Base-by-base conservation (phyloP, 2,329 filamentous ascomycete species). In the Arthrobotrys iridis region DNA sequence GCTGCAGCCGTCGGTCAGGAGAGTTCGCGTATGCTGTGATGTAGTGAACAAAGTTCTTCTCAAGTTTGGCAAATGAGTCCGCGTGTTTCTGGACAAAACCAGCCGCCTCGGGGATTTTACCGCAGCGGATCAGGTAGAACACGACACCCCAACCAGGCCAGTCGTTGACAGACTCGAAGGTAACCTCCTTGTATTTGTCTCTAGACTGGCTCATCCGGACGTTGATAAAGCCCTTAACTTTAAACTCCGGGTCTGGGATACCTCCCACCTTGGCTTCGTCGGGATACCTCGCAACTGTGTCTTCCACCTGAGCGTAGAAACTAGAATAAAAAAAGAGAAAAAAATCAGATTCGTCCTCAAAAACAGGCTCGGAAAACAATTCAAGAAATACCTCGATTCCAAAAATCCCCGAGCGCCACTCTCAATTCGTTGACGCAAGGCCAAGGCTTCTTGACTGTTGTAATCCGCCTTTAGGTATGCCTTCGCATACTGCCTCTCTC, bases 241-340 rank as follows among this genome's bases (percentile, higher is more conserved):
- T 96, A 85, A 92, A 96, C 78, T 93, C 87, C 20, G 93, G 88
- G 64, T 93, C 93, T 0, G 95, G 95, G 41, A 93, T 88, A 77
- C 95, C 95, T 73, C 95, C 95, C 43, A 97, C 87, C 80, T 92
- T 92, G 28, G 95, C 94, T 81, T 97, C 93, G 65, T 90, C 88
- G 1, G 93, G 93, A 81, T 95, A 92, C 82, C 91, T 96, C 40
- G 88, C 86, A 74, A 99, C 90, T 41, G 91, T 85, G 7, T 85
- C 86, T 80, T 97, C 92, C 37, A 98, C 86, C 78, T 94, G 89
- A 55, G 86, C 85, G 80, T 91, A 89, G 82, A 96, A 97, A 77
- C 81, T 70, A 41, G 5, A 3, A 8, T 11, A 5, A 15, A 33
- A 15, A 77, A 59, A 78, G 41, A 46, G 6, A 3, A 4, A 15